Percentiles rank a stretch among this genome's conserved stretches.
Evolutionary conservation across 257 asterid genomes (phyloP).

Genomic region (Primulina eburnea): DNA sequence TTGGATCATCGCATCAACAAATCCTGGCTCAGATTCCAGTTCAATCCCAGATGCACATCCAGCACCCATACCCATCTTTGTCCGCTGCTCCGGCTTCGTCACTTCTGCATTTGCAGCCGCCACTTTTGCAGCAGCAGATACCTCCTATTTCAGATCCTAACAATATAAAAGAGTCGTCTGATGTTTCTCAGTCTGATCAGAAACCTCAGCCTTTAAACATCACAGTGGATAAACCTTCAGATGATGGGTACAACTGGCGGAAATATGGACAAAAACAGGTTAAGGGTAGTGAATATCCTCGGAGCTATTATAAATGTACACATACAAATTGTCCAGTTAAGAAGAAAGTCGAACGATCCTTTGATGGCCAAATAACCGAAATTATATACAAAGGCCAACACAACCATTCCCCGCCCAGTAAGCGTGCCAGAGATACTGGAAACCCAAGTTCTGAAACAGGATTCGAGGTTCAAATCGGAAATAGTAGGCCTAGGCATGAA

Average conservation of each 20-base stretch:
- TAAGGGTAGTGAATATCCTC: slow-evolving; percentile 56
- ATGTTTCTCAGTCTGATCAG: slow-evolving; percentile 40
- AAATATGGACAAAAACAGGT: slow-evolving; percentile 61
- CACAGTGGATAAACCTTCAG: slow-evolving; percentile 53
- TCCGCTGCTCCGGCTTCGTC: slow-evolving; percentile 32
- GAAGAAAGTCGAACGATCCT: slow-evolving; percentile 64
- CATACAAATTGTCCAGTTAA: slow-evolving; percentile 62
- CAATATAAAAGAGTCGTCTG: slow-evolving; percentile 34
- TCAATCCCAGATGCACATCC: slow-evolving; percentile 32
- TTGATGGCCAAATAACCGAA: slow-evolving; percentile 53
- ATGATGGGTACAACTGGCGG: slow-evolving; percentile 57
- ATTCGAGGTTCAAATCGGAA: slow-evolving; percentile 40
- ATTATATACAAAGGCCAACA: slow-evolving; percentile 71
- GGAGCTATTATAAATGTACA: slow-evolving; percentile 74
- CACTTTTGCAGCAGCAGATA: slow-evolving; percentile 33
- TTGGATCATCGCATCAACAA: slow-evolving; percentile 54
- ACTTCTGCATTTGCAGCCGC: slow-evolving; percentile 29
- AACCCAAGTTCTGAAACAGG: slow-evolving; percentile 42
- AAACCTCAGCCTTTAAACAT: slow-evolving; percentile 40
- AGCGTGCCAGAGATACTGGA: slow-evolving; percentile 46
- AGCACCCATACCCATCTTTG: slow-evolving; percentile 34
- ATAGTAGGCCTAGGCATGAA: slow-evolving; percentile 37
- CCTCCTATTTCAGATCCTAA: slow-evolving; percentile 26
- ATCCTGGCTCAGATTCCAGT: slow-evolving; percentile 45
- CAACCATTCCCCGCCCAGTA: slow-evolving; percentile 55